Conservation (phyloP, 768 basidiomycete genomes). For the Amanita polypyramis region DNA sequence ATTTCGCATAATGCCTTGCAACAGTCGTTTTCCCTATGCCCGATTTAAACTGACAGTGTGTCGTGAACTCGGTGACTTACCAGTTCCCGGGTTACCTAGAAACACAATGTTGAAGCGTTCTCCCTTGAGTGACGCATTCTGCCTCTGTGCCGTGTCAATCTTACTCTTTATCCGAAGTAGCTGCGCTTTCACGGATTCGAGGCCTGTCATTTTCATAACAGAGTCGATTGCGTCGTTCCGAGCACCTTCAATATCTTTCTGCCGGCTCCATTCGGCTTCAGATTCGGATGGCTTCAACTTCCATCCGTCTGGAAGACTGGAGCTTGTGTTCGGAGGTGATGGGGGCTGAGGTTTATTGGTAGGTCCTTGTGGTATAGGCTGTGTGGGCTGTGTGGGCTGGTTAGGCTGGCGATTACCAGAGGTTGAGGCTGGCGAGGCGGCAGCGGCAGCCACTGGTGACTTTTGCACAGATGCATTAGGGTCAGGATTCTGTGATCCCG, state of each 20-base stretch:
- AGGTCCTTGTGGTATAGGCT: neutral
- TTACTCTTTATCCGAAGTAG: conserved; percentile 50
- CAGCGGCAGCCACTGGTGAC: neutral
- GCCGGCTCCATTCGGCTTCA: conserved; percentile 42
- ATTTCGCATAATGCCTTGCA: conserved; percentile 52
- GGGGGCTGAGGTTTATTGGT: neutral
- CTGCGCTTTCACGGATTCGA: conserved; percentile 54
- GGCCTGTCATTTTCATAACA: conserved; percentile 61
- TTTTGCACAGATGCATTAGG: neutral
- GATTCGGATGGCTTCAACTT: conserved; percentile 21
- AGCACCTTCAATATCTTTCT: conserved; percentile 45
- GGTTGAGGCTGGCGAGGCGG: neutral
- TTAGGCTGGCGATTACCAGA: neutral
- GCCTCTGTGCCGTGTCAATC: conserved; percentile 45
- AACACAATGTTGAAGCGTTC: conserved; percentile 55
- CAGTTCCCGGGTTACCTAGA: conserved; percentile 68
- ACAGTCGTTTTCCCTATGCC: conserved; percentile 58
- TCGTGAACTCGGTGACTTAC: conserved; percentile 22
- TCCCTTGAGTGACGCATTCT: conserved; percentile 37
- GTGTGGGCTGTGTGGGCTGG: neutral
- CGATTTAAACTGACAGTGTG: neutral
- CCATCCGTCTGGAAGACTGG: neutral
- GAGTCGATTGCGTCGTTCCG: conserved; percentile 45
- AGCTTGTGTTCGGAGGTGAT: neutral
- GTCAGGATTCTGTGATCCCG: neutral